phyloP scores from a whole-genome alignment of 441 rosid species.

The Pelargonium myrrhifolium region DNA sequence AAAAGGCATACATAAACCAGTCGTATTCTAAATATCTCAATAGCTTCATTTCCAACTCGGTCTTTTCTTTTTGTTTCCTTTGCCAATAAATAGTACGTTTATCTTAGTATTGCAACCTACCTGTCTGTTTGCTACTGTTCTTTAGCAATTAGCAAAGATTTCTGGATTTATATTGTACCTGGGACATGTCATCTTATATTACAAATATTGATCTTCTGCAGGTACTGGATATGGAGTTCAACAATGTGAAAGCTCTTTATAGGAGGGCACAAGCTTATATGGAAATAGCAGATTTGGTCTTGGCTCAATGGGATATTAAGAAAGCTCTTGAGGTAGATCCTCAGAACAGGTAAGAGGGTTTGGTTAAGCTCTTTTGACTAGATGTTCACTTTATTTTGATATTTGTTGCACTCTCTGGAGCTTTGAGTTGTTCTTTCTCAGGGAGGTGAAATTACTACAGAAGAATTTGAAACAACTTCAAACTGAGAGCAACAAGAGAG shows the following conservation, averaged over 20 bases:
- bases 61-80: too few relatives aligned
- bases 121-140: too few relatives aligned
- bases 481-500: constrained; percentile 46
- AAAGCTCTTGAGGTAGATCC: constrained; percentile 55
- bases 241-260: constrained; percentile 51
- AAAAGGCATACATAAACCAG: too few relatives aligned
- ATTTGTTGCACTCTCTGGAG: background rate
- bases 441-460: constrained; percentile 46
- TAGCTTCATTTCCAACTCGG: too few relatives aligned
- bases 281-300: constrained; percentile 38
- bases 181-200: constrained; percentile 10
- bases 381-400: background rate
- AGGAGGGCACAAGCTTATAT: constrained; percentile 58
- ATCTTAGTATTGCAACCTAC: too few relatives aligned
- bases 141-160: too few relatives aligned
- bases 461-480: constrained; percentile 41
- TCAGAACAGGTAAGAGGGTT: constrained; percentile 35
- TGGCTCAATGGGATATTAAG: constrained; percentile 47
- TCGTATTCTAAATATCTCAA: too few relatives aligned
- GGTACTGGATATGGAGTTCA: constrained; percentile 49
- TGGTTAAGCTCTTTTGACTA: background rate
- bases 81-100: too few relatives aligned
- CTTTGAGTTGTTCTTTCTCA: constrained; percentile 14
- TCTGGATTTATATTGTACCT: too few relatives aligned
- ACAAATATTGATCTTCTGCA: constrained; percentile 17